These are phyloP conservation scores for Dimargaris cristalligena DNA, from an alignment of 192 early-diverging fungal genomes.

Conservation along the genomic window DNA sequence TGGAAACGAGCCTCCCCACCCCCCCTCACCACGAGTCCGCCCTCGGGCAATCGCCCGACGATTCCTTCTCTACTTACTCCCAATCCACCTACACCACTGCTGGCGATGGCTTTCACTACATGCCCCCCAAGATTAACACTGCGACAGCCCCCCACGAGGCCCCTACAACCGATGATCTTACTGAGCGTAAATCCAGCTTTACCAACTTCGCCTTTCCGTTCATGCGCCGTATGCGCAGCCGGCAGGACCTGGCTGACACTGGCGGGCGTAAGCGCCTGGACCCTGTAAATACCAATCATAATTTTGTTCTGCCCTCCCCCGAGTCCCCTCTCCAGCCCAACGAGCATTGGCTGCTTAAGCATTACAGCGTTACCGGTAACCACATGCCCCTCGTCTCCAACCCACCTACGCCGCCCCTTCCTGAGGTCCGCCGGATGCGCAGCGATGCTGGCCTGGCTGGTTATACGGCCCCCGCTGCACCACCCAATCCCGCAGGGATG, in stretches of 20 bases:
- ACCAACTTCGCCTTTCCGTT: not conserved
- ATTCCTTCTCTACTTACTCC: not conserved
- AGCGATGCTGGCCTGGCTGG: not conserved
- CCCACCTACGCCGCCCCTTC: constrained; percentile 6
- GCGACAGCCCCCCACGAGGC: too few relatives aligned
- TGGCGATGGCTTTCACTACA: too few relatives aligned
- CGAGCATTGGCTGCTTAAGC: constrained; percentile 1
- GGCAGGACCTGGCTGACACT: not conserved
- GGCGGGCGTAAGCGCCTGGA: not conserved
- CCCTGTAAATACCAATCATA: too few relatives aligned
- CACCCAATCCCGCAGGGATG: too few relatives aligned
- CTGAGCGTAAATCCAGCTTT: not conserved
- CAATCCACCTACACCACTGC: not conserved
- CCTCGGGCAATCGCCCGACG: not conserved
- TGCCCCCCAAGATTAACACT: too few relatives aligned
- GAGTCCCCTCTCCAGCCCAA: not conserved
- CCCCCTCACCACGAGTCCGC: not conserved
- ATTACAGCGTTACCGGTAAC: not conserved
- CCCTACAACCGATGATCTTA: not conserved
- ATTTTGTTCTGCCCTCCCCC: constrained; percentile 2
- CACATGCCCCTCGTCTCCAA: not conserved
- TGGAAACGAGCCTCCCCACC: not conserved
- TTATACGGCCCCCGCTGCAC: too few relatives aligned
- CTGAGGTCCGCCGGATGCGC: constrained; percentile 6
- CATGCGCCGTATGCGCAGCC: constrained; percentile 10